Evolutionary conservation across 179 eudicot species (phyloP).

Genomic region (Drosera spatulata): DNA sequence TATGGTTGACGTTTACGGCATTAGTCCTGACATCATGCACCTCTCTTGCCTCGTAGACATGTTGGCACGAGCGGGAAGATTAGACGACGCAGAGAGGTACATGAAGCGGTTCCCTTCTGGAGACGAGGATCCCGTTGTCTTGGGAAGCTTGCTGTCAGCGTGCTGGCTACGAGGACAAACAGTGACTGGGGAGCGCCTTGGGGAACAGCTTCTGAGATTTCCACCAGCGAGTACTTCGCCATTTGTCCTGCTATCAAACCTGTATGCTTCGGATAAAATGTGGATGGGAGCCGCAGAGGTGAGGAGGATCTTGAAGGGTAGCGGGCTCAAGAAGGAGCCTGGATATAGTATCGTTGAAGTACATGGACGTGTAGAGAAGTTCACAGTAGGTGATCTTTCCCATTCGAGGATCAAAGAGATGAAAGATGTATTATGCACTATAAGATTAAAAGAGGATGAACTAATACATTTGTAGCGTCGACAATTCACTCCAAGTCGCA

Average conservation of each 20-base stretch:
- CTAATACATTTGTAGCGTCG: too few species aligned
- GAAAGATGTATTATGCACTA: conserved; percentile 15
- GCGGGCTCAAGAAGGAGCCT: conserved; percentile 49
- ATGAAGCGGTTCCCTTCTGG: conserved; percentile 20
- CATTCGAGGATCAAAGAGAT: conserved; percentile 33
- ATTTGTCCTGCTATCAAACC: conserved; percentile 41
- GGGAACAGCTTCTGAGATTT: conserved; percentile 24
- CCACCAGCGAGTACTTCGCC: conserved; percentile 35
- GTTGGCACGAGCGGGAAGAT: conserved; percentile 45
- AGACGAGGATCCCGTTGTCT: conserved; percentile 24
- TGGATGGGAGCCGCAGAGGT: conserved; percentile 41
- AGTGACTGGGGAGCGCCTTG: conserved; percentile 28
- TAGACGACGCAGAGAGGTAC: conserved; percentile 32
- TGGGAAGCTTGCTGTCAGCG: conserved; percentile 48
- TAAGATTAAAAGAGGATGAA: neutral
- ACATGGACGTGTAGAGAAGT: conserved; percentile 32
- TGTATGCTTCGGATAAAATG: conserved; percentile 41
- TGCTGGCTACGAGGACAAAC: conserved; percentile 44
- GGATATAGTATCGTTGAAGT: conserved; percentile 46
- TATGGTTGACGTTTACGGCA: conserved; percentile 26
- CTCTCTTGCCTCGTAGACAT: conserved; percentile 51
- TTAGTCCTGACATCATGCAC: conserved; percentile 34
- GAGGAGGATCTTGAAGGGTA: conserved; percentile 40
- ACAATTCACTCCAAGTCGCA: too few species aligned
- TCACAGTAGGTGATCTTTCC: conserved; percentile 37